Conservation (phyloP, 2,329 filamentous ascomycete genomes). For the Trichoderma oligosporum region DNA sequence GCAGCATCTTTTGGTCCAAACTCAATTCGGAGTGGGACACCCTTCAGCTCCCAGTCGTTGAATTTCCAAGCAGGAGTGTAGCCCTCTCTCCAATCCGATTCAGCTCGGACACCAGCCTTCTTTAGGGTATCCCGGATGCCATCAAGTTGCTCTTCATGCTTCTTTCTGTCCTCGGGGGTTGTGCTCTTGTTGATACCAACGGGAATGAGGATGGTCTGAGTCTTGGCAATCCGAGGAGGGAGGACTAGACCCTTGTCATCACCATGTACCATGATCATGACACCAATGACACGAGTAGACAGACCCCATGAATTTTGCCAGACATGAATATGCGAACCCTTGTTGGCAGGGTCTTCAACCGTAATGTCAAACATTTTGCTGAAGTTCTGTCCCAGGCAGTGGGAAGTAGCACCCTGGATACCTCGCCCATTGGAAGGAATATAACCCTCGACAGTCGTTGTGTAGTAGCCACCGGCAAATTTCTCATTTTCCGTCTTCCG, state of each 20-base stretch:
- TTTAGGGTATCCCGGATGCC: conserved; percentile 66
- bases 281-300: conserved; percentile 93
- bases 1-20: conserved; percentile 93
- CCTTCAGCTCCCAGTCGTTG: conserved; percentile 97
- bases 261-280: conserved; percentile 98
- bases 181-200: conserved; percentile 91
- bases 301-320: conserved; percentile 99
- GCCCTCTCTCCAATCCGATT: conserved; percentile 80
- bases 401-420: conserved; percentile 93
- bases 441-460: conserved; percentile 94
- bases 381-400: conserved; percentile 96
- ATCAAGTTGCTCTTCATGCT: conserved; percentile 72
- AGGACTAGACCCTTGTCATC: conserved; percentile 94
- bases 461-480: conserved; percentile 95
- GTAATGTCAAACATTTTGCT: conserved; percentile 99
- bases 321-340: conserved; percentile 76
- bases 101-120: conserved; percentile 70
- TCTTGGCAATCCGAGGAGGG: conserved; percentile 82
- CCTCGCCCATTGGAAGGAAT: conserved; percentile 93
- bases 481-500: conserved; percentile 97
- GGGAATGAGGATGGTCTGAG: conserved; percentile 82
- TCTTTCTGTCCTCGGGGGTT: conserved; percentile 70
- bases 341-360: conserved; percentile 83
- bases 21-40: conserved; percentile 88
- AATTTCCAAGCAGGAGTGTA: conserved; percentile 98